Base-by-base conservation (phyloP, 176 grass and related monocot species). In the Rhipidocladum racemiflorum region DNA sequence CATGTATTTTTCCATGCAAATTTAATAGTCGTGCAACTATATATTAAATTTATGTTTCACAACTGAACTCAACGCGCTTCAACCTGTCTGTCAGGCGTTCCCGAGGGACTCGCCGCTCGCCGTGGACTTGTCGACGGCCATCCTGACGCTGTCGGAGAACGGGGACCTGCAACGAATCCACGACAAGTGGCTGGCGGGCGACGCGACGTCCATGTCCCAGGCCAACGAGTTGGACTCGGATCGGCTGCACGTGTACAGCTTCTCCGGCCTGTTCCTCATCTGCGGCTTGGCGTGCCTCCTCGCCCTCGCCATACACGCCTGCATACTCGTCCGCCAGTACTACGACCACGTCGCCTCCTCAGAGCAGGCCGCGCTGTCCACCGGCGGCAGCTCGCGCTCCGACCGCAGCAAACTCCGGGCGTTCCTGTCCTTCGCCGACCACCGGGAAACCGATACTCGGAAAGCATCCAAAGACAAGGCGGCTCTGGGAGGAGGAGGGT, bases 61-160 rank as follows among this genome's bases (percentile, higher is more conserved):
- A 34, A 11, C 80, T 67, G 6, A 74, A 13, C 32, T 34, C 32
- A 3, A 34, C 32, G 32, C 32, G 2, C 32, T 48, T 46, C 27
- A 5, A 2, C 40, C 23, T 35, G 0, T 50, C 20, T 24, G 3
- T 7, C 80, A 97, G 91, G 91, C 89, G 45, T 97, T 94, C 70
- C 89, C 87, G 12, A 85, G 89, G 11, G 94, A 91, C 65, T 97
- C 94, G 21, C 81, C 69, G 67, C 81, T 97, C 72, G 85, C 89
- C 8, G 71, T 91, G 38, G 94, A 97, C 83, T 70, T 97, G 39
- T 97, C 91, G 49, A 94, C 94, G 55, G 82, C 91, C 23, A 94
- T 97, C 84, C 91, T 97, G 86, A 21, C 59, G 64, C 85, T 97
- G 69, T 93, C 94, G 65, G 94, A 97, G 84, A 97, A 84, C 59